phyloP scores from a whole-genome alignment of 495 filamentous ascomycete species.

The Podospora sp. region DNA sequence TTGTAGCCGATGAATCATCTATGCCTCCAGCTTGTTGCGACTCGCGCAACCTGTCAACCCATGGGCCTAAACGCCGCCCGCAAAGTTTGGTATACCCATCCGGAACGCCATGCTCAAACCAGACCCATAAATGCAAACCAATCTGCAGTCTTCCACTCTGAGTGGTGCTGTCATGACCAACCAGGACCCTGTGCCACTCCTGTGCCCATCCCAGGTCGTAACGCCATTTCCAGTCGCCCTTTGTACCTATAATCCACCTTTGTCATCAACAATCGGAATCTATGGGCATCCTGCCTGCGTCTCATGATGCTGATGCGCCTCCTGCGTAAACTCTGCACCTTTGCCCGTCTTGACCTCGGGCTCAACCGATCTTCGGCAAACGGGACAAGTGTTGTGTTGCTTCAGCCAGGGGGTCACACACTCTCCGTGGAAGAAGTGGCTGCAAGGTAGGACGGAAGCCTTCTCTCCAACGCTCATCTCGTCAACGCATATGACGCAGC shows the following conservation, averaged over 20 bases:
- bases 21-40: background rate
- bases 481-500: slow-evolving; percentile 93
- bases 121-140: background rate
- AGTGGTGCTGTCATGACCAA: background rate
- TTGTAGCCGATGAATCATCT: background rate
- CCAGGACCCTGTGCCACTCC: background rate
- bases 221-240: background rate
- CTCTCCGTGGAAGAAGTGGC: slow-evolving; percentile 81
- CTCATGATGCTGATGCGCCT: background rate
- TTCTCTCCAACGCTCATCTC: slow-evolving; percentile 71
- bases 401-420: slow-evolving; percentile 78
- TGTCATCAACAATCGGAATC: background rate
- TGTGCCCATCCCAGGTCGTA: background rate
- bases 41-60: background rate
- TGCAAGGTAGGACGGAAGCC: slow-evolving; percentile 78
- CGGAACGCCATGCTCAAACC: background rate
- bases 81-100: background rate
- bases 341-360: slow-evolving; percentile 15
- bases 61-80: background rate
- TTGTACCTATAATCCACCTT: background rate
- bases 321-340: slow-evolving; percentile 4
- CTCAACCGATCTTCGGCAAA: slow-evolving; percentile 76
- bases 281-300: background rate
- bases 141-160: background rate
- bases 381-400: slow-evolving; percentile 85